These are phyloP conservation scores for Penicillium psychrosexuale DNA, from an alignment of 2,329 filamentous ascomycete species.

Conservation along the genomic window DNA sequence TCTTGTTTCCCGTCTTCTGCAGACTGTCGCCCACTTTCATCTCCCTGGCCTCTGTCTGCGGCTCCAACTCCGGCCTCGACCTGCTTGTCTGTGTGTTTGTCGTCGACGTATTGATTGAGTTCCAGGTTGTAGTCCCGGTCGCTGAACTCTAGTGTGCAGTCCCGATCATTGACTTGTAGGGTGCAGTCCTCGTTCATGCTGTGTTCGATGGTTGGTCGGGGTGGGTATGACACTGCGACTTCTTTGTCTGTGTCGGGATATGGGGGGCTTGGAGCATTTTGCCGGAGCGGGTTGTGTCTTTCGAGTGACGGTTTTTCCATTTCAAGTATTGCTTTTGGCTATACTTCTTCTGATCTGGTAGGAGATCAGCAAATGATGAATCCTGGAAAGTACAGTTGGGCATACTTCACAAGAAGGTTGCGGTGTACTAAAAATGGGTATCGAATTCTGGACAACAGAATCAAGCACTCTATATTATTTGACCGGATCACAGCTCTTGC, in stretches of 20 bases:
- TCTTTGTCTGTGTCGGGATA: slow-evolving; percentile 5
- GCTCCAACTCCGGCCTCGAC: not conserved
- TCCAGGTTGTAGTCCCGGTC: slow-evolving; percentile 2
- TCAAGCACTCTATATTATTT: not conserved
- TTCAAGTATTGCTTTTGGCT: not conserved
- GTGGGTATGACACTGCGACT: not conserved
- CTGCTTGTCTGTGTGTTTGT: not conserved
- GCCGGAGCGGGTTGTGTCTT: not conserved
- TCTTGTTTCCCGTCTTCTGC: not conserved
- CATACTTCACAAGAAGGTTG: not conserved
- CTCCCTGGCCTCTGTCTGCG: not conserved
- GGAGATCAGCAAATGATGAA: not conserved
- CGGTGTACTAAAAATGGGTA: not conserved
- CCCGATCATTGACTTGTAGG: slow-evolving; percentile 1
- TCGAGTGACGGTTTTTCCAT: not conserved
- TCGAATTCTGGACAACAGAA: not conserved
- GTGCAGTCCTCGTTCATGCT: not conserved
- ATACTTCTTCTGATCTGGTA: not conserved
- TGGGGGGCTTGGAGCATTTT: not conserved
- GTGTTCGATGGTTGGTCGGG: not conserved
- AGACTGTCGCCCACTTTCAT: not conserved
- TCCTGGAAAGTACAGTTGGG: not conserved
- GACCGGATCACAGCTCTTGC: too few relatives aligned
- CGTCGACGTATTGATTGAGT: not conserved
- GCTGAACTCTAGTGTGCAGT: slow-evolving; percentile 4